These are phyloP conservation scores for Plantago major DNA, from an alignment of 257 asterid genomes.

Conservation along the genomic window DNA sequence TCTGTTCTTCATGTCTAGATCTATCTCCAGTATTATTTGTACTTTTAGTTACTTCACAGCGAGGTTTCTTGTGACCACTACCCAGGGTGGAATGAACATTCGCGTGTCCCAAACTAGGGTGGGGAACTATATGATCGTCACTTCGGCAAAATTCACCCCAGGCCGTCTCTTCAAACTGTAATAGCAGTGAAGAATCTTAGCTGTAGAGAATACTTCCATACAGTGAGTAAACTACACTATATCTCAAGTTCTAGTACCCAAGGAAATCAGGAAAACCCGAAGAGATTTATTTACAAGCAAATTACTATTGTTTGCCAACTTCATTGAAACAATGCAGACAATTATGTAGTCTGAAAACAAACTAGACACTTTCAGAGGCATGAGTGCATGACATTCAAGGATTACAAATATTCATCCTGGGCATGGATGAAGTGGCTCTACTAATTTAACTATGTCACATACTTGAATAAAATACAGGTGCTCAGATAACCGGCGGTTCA, in stretches of 20 bases:
- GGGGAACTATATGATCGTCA: conserved; percentile 82
- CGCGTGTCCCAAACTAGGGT: conserved; percentile 28
- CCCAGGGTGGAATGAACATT: conserved; percentile 28
- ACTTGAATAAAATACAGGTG: too few species aligned
- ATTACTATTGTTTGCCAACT: background rate
- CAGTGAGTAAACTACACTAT: conserved; percentile 24
- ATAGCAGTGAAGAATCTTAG: conserved; percentile 54
- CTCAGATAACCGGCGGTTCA: too few species aligned
- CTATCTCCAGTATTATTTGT: conserved; percentile 28
- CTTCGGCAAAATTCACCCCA: conserved; percentile 67
- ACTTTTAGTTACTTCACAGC: conserved; percentile 30
- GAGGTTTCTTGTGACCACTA: conserved; percentile 45
- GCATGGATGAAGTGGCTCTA: too few species aligned
- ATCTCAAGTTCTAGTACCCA: conserved; percentile 2
- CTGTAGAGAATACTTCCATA: conserved; percentile 33
- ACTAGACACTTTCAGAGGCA: too few species aligned
- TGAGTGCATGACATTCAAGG: too few species aligned
- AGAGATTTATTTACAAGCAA: background rate
- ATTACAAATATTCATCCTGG: too few species aligned
- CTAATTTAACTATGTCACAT: too few species aligned
- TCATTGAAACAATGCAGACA: too few species aligned
- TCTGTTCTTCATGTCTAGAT: conserved; percentile 26
- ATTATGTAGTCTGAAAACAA: too few species aligned
- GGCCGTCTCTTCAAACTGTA: conserved; percentile 70
- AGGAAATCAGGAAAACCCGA: background rate